Evolutionary conservation across 352 stramenopile genomes (phyloP), one percentile per base, ranked within the genome.

Genomic region (Phytophthora sp.): DNA sequence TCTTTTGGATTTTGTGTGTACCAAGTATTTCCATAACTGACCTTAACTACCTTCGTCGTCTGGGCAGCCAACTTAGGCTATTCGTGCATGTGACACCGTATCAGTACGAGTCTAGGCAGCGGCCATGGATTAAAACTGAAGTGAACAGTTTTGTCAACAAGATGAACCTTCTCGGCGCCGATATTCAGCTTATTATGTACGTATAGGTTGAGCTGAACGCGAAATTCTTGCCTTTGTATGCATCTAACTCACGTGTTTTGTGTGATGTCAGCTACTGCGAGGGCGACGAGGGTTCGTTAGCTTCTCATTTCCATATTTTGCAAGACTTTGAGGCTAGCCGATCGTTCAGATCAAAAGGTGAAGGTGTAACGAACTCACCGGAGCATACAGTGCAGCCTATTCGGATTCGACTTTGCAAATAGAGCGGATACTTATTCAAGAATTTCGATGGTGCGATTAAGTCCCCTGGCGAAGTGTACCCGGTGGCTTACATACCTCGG

Each of bases 81-180:
- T 76, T 76, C 31, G 74, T 90, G n/a, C 82, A 90, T 68, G 74
- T 82, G 60, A 90, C 82, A 35, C 82, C 79, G 27, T 90, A 90
- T 56, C 79, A 89, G 47, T 85, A 84, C 47, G 67, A 79, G 11
- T 62, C 77, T 0, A 65, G 49, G 1, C 71, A 76, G 7, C 71
- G 82, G 6, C 71, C 73, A 54, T 90, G 82, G 82, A 85, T 90
- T 53, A 77, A 77, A 44, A 67, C 64, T 6, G 82, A 90, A 51
- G 71, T 82, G 41, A 66, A 79, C 9, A 67, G 47, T 53, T 86
- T 86, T 46, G 49, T 81, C 27, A 73, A 71, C 51, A 69, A 71
- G 29, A 80, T 84, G 73, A 67, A 58, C 27, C 24, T 65, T 3
- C 33, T 63, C 2, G 66, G 68, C 18, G 54, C 60, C 13, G 59